Base-by-base conservation (phyloP, 768 basidiomycete species). In the Gelatoporia subvermispora region DNA sequence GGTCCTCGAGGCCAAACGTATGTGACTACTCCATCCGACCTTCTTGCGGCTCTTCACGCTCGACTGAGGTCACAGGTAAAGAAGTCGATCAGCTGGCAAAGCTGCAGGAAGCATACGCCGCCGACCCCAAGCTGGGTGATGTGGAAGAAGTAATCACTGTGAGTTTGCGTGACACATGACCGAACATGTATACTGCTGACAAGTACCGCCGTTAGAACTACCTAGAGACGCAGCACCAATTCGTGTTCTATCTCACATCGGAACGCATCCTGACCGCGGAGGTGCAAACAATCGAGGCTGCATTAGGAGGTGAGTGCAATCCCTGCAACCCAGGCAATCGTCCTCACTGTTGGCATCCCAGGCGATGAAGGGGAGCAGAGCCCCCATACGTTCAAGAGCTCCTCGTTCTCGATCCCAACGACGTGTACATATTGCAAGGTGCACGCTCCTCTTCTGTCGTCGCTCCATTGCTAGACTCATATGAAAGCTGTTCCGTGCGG, bases 401-500 rank as follows among this genome's bases (percentile, higher is more conserved):
- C 89, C 2, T 81, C 86, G 2, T 93, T 93, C 66, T 88, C 88
- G 16, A 89, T 93, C 44, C 89, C 90, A 4, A 87, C 88, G 4
- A 73, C 78, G 39, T 93, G 90, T 54, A 82, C 77, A 13, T 88
- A 88, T 62, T 93, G 90, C 72, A 83, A 86, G 77, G 88, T 84
- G 52, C n/a, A n/a, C 28, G 72, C 54, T 16, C 31, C 23, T 21
- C 41, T 21, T 17, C 16, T 24, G 22, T 35, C 42, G 35, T 16
- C 42, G 13, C 3, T 56, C 25, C 36, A 40, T 25, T 49, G 21
- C 37, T 23, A 23, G 42, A 13, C 15, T 3, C 28, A 28, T 8
- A 46, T 34, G 22, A 41, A n/a, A 38, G 36, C 41, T 36, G 17
- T 23, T 23, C 49, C 18, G 15, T 18, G 28, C 25, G 18, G 5